Conservation (phyloP, 495 filamentous ascomycete genomes). For the Trichoderma orchidacearum region DNA sequence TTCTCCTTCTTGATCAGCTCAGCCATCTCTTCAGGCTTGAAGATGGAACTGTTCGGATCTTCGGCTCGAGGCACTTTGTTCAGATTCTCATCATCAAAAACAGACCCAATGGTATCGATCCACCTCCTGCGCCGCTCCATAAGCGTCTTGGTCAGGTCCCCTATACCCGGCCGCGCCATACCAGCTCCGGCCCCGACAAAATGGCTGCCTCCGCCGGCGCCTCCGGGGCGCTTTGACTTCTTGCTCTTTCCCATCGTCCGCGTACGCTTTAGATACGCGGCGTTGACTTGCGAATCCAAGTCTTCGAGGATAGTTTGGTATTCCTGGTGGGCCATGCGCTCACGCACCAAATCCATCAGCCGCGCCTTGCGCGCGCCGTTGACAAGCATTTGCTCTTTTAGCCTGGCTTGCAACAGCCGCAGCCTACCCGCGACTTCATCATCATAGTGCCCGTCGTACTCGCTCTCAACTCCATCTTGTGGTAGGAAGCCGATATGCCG, state of each 20-base stretch:
- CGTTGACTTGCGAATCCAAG: slow-evolving; percentile 87
- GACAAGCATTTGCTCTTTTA: slow-evolving; percentile 64
- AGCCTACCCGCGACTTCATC: slow-evolving; percentile 88
- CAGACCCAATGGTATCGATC: slow-evolving; percentile 74
- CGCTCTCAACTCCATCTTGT: slow-evolving; percentile 40
- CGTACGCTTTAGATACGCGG: slow-evolving; percentile 92
- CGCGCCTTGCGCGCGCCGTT: slow-evolving; percentile 85
- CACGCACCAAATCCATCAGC: slow-evolving; percentile 71
- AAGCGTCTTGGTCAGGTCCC: slow-evolving; percentile 73
- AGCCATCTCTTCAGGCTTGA: slow-evolving; percentile 39
- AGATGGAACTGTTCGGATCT: slow-evolving; percentile 41
- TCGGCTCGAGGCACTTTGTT: slow-evolving; percentile 29
- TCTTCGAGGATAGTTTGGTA: slow-evolving; percentile 95
- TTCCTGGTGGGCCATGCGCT: slow-evolving; percentile 88
- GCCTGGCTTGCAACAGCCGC: slow-evolving; percentile 66
- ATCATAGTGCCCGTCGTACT: slow-evolving; percentile 82
- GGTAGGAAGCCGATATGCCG: slow-evolving; percentile 86
- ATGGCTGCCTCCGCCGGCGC: slow-evolving; percentile 39
- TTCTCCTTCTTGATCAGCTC: slow-evolving; percentile 51
- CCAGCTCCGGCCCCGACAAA: slow-evolving; percentile 32
- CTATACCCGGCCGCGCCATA: slow-evolving; percentile 67
- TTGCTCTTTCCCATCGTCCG: slow-evolving; percentile 86
- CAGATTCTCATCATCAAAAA: slow-evolving; percentile 59
- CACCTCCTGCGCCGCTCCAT: slow-evolving; percentile 83
- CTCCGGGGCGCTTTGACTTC: slow-evolving; percentile 72